Evolutionary conservation across 495 filamentous ascomycete species (phyloP), one percentile per base, ranked within the genome.

Genomic region (Tuber magnatum): DNA sequence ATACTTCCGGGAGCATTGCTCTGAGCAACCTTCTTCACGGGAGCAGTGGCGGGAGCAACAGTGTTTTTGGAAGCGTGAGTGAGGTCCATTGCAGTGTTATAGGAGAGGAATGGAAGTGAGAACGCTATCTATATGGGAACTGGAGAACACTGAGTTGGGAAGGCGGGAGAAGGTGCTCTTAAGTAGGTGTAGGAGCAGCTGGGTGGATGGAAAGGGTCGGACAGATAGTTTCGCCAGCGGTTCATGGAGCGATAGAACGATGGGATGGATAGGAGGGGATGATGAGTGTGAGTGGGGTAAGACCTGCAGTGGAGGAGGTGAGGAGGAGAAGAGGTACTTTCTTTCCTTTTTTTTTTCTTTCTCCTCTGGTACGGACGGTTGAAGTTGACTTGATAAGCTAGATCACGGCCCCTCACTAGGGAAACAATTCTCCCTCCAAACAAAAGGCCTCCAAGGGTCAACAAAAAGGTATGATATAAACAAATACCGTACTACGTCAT

Each of bases 401-500:
- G 71, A 38, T 43, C 68, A 68, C 68, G 77, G 70, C 76, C 76
- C 77, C 76, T 78, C 77, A 40, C 42, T 46, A 14, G n/a, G n/a
- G 51, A 78, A 78, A 74, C 71, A 76, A 51, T 70, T 76, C 72
- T 70, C 73, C 71, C 71, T 76, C 68, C 43, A 71, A 56, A 69
- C 68, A 51, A 51, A 68, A 69, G 69, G 18, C 76, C 70, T 68
- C 71, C 40, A 78, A 78, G 74, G 42, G 78, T 74, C 35, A 73
- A 79, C 72, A 74, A 41, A 73, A 79, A 79, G 75, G 24, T 3
- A 73, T 73, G 73, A 79, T 70, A 46, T 68, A 79, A 79, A 75
- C 74, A 78, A 75, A 38, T 71, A 75, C 56, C 35, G 77, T 79
- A 68, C 77, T 42, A 79, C 77, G 77, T 79, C 77, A 79, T 79